A percentile compares a stretch with the other conserved stretches of the same genome.
Evolutionary conservation across 495 filamentous ascomycete genomes (phyloP).

Genomic region (Polyplosphaeria fusca): DNA sequence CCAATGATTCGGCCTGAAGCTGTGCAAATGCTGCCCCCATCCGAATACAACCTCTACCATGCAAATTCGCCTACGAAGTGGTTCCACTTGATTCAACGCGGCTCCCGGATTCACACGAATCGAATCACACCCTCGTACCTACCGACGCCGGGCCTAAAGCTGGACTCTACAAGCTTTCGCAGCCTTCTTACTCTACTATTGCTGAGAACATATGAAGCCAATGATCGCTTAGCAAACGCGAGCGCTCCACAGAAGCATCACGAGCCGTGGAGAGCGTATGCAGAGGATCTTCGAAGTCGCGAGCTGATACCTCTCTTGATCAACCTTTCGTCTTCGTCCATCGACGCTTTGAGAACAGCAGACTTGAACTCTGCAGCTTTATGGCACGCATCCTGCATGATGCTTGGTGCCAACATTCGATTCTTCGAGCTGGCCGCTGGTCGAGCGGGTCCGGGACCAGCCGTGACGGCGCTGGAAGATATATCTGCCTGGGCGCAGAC

Average conservation of each 20-base stretch:
- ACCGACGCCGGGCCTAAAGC: conserved; percentile 24
- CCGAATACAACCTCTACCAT: conserved; percentile 48
- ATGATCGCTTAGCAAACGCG: conserved; percentile 26
- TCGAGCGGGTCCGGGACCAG: conserved; percentile 46
- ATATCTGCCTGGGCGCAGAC: conserved; percentile 53
- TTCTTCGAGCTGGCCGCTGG: conserved; percentile 53
- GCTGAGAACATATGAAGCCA: conserved; percentile 25
- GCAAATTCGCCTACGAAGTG: conserved; percentile 48
- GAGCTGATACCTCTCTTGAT: conserved; percentile 28
- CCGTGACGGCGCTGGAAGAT: conserved; percentile 49
- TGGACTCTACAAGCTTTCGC: conserved; percentile 19
- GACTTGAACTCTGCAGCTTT: conserved; percentile 45
- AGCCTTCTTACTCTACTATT: conserved; percentile 22
- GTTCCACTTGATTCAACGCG: conserved; percentile 45
- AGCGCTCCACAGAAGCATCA: conserved; percentile 18
- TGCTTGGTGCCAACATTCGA: conserved; percentile 50
- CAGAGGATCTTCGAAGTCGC: conserved; percentile 27
- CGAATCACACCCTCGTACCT: conserved; percentile 26
- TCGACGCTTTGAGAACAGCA: conserved; percentile 24
- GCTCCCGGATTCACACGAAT: conserved; percentile 19
- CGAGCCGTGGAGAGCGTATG: conserved; percentile 25
- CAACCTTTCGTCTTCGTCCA: conserved; percentile 28
- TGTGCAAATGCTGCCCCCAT: conserved; percentile 50
- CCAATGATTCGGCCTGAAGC: conserved; percentile 50
- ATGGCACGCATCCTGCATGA: conserved; percentile 56